phyloP scores from a whole-genome alignment of 495 filamentous ascomycete species.

The Tetracladium marchalianum region DNA sequence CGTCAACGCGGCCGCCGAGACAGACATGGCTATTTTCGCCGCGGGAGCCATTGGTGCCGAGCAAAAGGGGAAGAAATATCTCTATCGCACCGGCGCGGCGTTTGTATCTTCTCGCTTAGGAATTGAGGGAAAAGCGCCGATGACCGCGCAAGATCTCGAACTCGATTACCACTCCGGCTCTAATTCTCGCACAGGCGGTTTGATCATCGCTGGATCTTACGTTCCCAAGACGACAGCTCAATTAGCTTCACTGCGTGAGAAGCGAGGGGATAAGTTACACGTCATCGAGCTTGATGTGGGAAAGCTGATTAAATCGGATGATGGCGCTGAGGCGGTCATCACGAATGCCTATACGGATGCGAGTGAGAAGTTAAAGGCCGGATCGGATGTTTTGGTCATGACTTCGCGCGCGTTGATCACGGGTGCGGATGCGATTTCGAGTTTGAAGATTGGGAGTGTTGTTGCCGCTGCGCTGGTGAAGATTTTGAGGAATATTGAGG shows the following conservation, averaged over 20 bases:
- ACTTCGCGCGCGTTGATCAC: conserved; percentile 40
- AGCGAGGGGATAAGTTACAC: conserved; percentile 27
- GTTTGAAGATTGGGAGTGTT: conserved; percentile 32
- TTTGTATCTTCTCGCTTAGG: conserved; percentile 46
- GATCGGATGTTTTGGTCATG: conserved; percentile 41
- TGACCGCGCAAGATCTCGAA: conserved; percentile 29
- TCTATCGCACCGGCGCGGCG: conserved; percentile 43
- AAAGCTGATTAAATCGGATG: conserved; percentile 27
- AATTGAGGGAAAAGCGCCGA: conserved; percentile 34
- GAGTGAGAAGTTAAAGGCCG: conserved; percentile 21
- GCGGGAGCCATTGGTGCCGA: conserved; percentile 35
- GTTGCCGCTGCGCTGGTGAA: conserved; percentile 37
- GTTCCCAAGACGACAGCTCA: conserved; percentile 46
- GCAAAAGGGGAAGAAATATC: conserved; percentile 33
- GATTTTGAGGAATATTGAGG: conserved; percentile 30
- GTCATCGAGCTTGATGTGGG: conserved; percentile 40
- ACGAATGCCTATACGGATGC: conserved; percentile 20
- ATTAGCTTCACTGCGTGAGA: conserved; percentile 28
- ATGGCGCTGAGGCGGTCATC: conserved; percentile 18
- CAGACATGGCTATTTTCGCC: conserved; percentile 42
- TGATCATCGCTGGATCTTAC: conserved; percentile 44
- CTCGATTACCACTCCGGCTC: conserved; percentile 17
- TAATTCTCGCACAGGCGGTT: conserved; percentile 27
- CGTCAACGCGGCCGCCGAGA: conserved; percentile 40
- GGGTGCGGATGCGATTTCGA: conserved; percentile 33